Evolutionary conservation across 495 filamentous ascomycete genomes (phyloP), one percentile per base, ranked within the genome.

Genomic region (Penicillium goetzii): DNA sequence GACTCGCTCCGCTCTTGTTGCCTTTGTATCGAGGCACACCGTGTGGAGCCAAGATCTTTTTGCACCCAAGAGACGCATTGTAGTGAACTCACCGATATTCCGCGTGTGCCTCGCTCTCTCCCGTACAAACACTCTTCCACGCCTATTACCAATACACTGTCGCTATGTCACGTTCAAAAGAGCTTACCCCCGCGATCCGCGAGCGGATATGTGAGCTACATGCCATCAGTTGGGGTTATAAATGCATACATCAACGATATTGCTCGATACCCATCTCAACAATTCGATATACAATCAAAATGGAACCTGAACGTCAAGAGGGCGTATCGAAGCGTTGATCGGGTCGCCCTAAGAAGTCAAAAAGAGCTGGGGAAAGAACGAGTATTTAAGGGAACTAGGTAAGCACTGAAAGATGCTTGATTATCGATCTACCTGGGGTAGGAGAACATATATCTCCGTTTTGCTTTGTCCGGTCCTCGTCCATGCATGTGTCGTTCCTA

Each of bases 161-260:
- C 6, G 7, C 41, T 43, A 43, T 43, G 41, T 6, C n/a, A 9
- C 41, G 41, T 8, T 43, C 41, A 6, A 43, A 43, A 19, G 41
- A 43, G n/a, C 41, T 43, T 19, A 43, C 41, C 3, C 41, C 41
- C 19, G 41, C 41, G n/a, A 43, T 43, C 21, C 41, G 41, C 41
- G 41, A 43, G 41, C 41, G 41, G n/a, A 43, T 43, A n/a, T 43
- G n/a, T 19, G 41, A 43, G n/a, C 41, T 43, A 19, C 41, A 43
- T 43, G 41, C 41, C 41, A 43, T 43, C n/a, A 19, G 21, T 21
- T 43, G 41, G 41, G 41, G 41, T 1, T 43, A 43, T 15, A 21
- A 43, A 43, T n/a, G 41, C 41, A 43, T 43, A 9, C 41, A 43
- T 43, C 41, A 43, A 43, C 41, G 41, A 21, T 43, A 43, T 43